phyloP scores from a whole-genome alignment of 139 green algal genomes.

The Marvania coccoides region DNA sequence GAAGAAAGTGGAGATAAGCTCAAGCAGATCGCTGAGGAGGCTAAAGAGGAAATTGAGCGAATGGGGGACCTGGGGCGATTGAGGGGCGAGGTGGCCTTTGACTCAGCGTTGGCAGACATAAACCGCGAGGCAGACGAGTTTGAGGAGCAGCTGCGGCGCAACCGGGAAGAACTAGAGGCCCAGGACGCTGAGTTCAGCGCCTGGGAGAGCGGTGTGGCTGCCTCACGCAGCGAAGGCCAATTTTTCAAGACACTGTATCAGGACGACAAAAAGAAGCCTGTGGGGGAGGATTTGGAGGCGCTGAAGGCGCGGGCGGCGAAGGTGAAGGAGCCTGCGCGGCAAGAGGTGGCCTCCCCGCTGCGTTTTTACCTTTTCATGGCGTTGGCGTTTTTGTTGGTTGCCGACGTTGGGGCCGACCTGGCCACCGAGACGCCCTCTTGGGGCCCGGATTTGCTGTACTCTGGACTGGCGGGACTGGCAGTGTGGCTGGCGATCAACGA shows the following conservation, averaged over 20 bases:
- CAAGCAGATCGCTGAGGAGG: constrained; percentile 29
- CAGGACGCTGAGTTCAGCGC: constrained; percentile 17
- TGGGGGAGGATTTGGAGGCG: neutral
- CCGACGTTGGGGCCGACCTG: constrained; percentile 7
- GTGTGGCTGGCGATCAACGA: constrained; percentile 9
- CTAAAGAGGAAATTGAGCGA: constrained; percentile 39
- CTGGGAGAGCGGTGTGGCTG: constrained; percentile 34
- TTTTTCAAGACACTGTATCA: constrained; percentile 48
- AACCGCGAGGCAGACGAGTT: constrained; percentile 40
- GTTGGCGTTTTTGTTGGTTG: constrained; percentile 8
- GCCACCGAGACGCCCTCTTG: constrained; percentile 7
- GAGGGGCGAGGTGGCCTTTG: constrained; percentile 31
- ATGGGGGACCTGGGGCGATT: constrained; percentile 23
- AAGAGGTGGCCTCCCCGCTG: neutral
- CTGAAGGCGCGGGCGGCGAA: neutral
- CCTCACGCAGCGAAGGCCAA: constrained; percentile 27
- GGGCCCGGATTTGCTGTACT: constrained; percentile 19
- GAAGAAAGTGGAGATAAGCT: constrained; percentile 25
- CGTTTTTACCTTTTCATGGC: constrained; percentile 19
- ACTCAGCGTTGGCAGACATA: constrained; percentile 42
- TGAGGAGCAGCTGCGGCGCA: constrained; percentile 30
- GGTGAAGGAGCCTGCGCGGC: constrained; percentile 13
- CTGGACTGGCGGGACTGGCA: constrained; percentile 4
- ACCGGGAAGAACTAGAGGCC: constrained; percentile 22
- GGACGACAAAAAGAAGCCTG: constrained; percentile 8